Evolutionary conservation across 108 stramenopile genomes (phyloP).

Genomic region (Nitzschia sp.): DNA sequence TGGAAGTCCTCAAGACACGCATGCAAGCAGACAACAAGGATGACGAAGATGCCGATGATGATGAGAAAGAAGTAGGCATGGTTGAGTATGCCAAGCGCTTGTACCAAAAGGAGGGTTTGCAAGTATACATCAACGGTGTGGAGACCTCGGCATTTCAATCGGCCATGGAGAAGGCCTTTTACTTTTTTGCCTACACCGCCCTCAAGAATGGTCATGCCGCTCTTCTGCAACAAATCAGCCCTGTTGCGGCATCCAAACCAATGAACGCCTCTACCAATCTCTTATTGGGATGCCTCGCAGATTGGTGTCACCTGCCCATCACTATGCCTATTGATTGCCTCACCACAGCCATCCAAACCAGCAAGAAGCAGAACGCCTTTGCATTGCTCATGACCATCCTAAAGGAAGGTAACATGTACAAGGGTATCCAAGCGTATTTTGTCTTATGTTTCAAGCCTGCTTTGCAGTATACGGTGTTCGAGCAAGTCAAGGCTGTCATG

Average conservation of each 20-base stretch:
- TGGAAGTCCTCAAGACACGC: slow-evolving; percentile 82
- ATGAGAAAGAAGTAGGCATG: slow-evolving; percentile 35
- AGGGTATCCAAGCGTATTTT: slow-evolving; percentile 83
- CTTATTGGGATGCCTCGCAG: slow-evolving; percentile 52
- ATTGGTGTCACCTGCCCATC: slow-evolving; percentile 87
- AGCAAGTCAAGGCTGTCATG: slow-evolving; percentile 70
- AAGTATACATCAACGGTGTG: slow-evolving; percentile 64
- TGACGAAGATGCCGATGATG: slow-evolving; percentile 18
- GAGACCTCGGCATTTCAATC: slow-evolving; percentile 69
- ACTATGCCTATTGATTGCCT: slow-evolving; percentile 84
- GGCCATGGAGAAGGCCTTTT: slow-evolving; percentile 84
- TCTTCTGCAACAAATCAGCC: neutral
- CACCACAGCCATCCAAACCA: slow-evolving; percentile 76
- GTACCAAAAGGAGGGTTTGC: slow-evolving; percentile 56
- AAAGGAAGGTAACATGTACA: slow-evolving; percentile 77
- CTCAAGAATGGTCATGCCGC: slow-evolving; percentile 56
- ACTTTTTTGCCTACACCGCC: slow-evolving; percentile 87
- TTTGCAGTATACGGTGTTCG: slow-evolving; percentile 90
- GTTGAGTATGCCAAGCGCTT: slow-evolving; percentile 55
- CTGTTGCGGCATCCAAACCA: neutral
- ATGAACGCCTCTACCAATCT: slow-evolving; percentile 30
- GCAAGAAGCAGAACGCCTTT: slow-evolving; percentile 44
- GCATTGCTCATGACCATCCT: slow-evolving; percentile 57
- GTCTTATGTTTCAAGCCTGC: slow-evolving; percentile 92
- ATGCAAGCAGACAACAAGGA: slow-evolving; percentile 70